phyloP scores from a whole-genome alignment of 164 flowering plant species.

The Tinospora cordifolia region DNA sequence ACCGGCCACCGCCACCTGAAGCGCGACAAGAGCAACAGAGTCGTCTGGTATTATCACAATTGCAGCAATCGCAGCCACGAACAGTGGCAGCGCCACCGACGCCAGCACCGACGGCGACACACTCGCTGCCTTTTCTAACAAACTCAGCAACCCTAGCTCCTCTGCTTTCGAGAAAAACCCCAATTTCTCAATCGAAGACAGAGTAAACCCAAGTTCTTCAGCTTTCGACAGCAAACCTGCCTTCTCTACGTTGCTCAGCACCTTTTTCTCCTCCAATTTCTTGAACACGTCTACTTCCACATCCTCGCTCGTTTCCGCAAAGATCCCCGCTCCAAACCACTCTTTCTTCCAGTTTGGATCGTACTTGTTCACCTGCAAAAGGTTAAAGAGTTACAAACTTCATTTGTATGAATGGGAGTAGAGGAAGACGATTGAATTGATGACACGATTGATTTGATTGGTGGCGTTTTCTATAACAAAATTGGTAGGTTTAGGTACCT shows the following conservation, averaged over 20 bases:
- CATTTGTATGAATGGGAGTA: not conserved
- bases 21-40: no score
- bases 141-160: constrained; percentile 72
- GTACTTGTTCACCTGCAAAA: constrained; percentile 65
- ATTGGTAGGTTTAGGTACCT: constrained; percentile 23
- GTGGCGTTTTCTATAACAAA: not conserved
- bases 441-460: not conserved
- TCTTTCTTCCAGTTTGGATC: constrained; percentile 64
- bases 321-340: constrained; percentile 90
- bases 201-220: constrained; percentile 67
- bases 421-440: no score
- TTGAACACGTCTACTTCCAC: constrained; percentile 77
- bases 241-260: constrained; percentile 75
- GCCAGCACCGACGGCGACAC: constrained; percentile 61
- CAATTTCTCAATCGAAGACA: constrained; percentile 74
- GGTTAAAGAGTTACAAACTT: not conserved
- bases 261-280: constrained; percentile 69
- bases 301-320: constrained; percentile 66
- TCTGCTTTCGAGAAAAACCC: constrained; percentile 86
- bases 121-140: constrained; percentile 53
- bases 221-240: constrained; percentile 81
- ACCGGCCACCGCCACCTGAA: constrained; percentile 53
- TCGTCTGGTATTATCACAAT: constrained; percentile 81
- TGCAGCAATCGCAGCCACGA: constrained; percentile 57
- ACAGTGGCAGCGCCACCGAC: constrained; percentile 56